Evolutionary conservation across 108 stramenopile genomes (phyloP).

Genomic region (Cafeteria roenbergensis): DNA sequence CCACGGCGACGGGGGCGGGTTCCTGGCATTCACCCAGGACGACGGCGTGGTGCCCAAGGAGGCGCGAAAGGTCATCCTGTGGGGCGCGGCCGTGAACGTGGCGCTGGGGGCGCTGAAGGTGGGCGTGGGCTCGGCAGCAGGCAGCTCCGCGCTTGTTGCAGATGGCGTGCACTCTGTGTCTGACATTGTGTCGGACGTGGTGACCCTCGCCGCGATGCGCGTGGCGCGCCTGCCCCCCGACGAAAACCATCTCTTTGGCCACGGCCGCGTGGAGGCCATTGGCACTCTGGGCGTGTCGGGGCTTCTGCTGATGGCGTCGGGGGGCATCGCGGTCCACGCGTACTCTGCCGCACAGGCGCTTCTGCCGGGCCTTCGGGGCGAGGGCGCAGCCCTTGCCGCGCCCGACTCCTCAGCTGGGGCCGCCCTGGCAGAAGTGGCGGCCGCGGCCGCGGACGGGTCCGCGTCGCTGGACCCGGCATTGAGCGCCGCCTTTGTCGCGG

Average conservation of each 20-base stretch:
- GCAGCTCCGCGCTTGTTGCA: constrained; percentile 71
- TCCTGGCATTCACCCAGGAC: too few relatives aligned
- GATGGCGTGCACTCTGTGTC: constrained; percentile 83
- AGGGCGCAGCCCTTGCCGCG: background rate
- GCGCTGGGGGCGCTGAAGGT: constrained; percentile 57
- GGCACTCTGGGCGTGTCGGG: constrained; percentile 73
- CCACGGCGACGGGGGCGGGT: too few relatives aligned
- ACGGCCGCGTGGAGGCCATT: constrained; percentile 84
- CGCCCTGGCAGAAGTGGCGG: constrained; percentile 28
- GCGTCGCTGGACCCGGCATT: constrained; percentile 32
- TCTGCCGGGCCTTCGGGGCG: constrained; percentile 11
- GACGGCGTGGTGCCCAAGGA: too few relatives aligned
- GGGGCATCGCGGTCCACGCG: constrained; percentile 62
- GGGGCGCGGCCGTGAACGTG: constrained; percentile 35
- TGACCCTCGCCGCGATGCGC: constrained; percentile 76
- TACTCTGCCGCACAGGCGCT: constrained; percentile 45
- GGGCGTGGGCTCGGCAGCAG: constrained; percentile 58
- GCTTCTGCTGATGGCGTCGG: constrained; percentile 69
- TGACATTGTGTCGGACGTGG: constrained; percentile 76
- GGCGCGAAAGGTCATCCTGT: background rate
- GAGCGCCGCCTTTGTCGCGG: constrained; percentile 59
- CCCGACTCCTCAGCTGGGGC: background rate
- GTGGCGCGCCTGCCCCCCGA: constrained; percentile 47
- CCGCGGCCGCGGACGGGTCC: constrained; percentile 29
- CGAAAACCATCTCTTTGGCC: constrained; percentile 78